Conservation (phyloP, 768 basidiomycete genomes). For the Mycena latifolia region DNA sequence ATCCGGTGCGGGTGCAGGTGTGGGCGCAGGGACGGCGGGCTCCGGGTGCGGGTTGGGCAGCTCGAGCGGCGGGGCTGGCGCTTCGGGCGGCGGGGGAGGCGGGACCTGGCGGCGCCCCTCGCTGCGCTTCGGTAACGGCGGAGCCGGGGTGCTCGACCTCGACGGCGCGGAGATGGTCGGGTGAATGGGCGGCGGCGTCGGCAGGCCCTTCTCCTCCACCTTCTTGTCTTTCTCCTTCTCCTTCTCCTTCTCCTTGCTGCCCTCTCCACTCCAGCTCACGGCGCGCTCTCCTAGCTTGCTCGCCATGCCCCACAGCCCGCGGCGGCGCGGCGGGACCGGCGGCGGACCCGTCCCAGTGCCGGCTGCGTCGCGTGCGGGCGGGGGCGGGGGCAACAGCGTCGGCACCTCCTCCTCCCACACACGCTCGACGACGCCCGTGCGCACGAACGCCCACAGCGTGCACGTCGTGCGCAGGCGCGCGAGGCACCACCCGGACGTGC, state of each 20-base stretch:
- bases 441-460: conserved; percentile 89
- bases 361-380: no score
- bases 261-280: conserved; percentile 66
- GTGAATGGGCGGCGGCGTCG: conserved; percentile 46
- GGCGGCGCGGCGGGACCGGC: conserved; percentile 49
- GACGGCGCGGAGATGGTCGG: conserved; percentile 40
- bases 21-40: conserved; percentile 17
- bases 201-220: conserved; percentile 42
- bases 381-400: conserved; percentile 55
- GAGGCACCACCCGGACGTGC: conserved; percentile 84
- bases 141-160: conserved; percentile 42
- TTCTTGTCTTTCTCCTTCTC: no score
- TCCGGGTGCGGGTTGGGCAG: no score
- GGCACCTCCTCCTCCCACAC: conserved; percentile 89
- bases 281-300: conserved; percentile 72
- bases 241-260: conserved; percentile 46
- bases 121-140: conserved; percentile 66
- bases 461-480: conserved; percentile 24
- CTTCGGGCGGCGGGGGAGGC: conserved; percentile 5
- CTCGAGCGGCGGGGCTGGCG: background rate
- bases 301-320: conserved; percentile 78
- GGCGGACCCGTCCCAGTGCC: no score
- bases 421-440: conserved; percentile 84
- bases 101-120: conserved; percentile 48
- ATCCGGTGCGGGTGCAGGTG: background rate